phyloP scores from a whole-genome alignment of 2,329 filamentous ascomycete genomes.

The Hirsutella thompsonii region DNA sequence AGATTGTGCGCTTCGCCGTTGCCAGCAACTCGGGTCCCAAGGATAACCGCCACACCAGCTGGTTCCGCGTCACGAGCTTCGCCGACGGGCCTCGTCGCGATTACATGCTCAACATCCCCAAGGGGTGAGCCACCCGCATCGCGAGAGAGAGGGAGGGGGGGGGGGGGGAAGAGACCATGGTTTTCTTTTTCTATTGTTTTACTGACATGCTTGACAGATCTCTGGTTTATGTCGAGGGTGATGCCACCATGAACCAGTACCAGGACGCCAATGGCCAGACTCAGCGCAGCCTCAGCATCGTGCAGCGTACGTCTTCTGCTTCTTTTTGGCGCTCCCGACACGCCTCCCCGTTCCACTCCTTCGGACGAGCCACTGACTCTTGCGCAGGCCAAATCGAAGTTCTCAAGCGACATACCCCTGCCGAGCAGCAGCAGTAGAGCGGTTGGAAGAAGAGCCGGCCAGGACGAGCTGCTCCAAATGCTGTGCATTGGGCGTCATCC shows the following conservation, averaged over 20 bases:
- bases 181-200: no score
- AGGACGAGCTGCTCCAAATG: no score
- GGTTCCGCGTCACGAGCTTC: slow-evolving; percentile 74
- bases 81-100: slow-evolving; percentile 57
- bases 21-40: slow-evolving; percentile 53
- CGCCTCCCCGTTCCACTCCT: background rate
- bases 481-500: no score
- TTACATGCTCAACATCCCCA: slow-evolving; percentile 58
- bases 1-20: slow-evolving; percentile 66
- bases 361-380: background rate
- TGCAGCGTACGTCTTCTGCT: slow-evolving; percentile 56
- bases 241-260: slow-evolving; percentile 56
- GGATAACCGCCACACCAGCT: slow-evolving; percentile 68
- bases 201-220: slow-evolving; percentile 38
- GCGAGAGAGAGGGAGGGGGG: no score
- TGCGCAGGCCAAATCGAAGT: slow-evolving; percentile 29
- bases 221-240: slow-evolving; percentile 72
- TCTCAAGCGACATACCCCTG: slow-evolving; percentile 25
- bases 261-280: slow-evolving; percentile 60
- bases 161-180: no score
- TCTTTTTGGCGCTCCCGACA: background rate
- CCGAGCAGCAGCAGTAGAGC: background rate
- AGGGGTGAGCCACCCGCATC: slow-evolving; percentile 54
- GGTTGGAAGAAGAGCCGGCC: background rate
- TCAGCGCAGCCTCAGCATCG: slow-evolving; percentile 50